Evolutionary conservation across 2,329 filamentous ascomycete species (phyloP).

Genomic region (Phyllosticta citribraziliensis): DNA sequence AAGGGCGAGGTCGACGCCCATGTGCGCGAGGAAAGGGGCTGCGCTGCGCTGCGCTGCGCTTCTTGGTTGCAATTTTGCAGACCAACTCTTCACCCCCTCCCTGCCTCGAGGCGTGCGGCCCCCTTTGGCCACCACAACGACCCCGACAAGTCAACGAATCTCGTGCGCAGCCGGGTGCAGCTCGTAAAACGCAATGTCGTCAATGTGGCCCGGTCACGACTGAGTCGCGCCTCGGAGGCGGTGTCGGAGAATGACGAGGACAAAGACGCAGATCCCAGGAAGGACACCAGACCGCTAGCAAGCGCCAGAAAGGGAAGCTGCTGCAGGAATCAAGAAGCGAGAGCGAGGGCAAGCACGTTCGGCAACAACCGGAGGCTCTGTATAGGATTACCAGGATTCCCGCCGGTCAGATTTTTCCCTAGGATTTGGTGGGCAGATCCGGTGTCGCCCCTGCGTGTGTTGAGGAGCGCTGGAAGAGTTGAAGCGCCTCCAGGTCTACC

Average conservation of each 20-base stretch:
- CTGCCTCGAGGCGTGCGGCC: neutral
- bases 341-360: neutral
- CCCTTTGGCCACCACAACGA: neutral
- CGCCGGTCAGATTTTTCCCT: neutral
- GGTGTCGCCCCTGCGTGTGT: neutral
- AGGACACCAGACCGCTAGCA: neutral
- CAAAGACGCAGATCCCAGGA: neutral
- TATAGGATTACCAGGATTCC: neutral
- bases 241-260: neutral
- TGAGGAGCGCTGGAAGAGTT: neutral
- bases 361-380: neutral
- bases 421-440: neutral
- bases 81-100: neutral
- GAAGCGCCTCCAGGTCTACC: neutral
- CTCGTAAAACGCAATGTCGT: neutral
- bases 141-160: neutral
- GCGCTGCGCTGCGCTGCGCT: neutral
- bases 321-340: neutral
- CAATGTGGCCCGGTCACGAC: neutral
- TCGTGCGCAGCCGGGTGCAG: neutral
- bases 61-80: neutral
- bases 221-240: neutral
- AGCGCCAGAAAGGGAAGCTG: too few species aligned
- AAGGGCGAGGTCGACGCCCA: neutral
- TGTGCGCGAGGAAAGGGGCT: neutral